phyloP scores from a whole-genome alignment of 169 alveolate species.

The Sarcocystis neurona region DNA sequence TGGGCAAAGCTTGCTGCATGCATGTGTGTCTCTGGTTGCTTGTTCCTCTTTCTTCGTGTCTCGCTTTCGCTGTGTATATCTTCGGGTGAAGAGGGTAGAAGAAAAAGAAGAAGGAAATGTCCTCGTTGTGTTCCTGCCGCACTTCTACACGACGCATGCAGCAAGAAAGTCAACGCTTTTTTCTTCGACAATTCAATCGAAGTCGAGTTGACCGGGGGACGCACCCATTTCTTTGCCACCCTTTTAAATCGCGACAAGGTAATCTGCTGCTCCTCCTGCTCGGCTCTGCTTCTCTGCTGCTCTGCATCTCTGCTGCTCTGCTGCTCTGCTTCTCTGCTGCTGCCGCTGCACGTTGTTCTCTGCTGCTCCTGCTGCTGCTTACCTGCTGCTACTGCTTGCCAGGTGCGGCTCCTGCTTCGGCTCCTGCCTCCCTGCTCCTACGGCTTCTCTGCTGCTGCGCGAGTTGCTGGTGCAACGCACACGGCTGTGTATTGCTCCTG shows the following conservation, averaged over 20 bases:
- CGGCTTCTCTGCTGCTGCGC: background rate
- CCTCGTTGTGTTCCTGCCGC: too few relatives aligned
- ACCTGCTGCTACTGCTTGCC: background rate
- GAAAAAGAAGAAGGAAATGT: too few relatives aligned
- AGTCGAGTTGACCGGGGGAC: conserved; percentile 25
- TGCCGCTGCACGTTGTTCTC: background rate
- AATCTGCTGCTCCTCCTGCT: background rate
- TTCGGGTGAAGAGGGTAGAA: too few relatives aligned
- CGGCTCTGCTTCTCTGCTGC: background rate
- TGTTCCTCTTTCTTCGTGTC: too few relatives aligned
- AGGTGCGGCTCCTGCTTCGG: background rate
- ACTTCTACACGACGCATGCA: conserved; percentile 5
- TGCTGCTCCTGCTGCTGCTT: conserved; percentile 5
- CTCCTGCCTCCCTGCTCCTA: background rate
- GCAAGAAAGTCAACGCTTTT: conserved; percentile 68
- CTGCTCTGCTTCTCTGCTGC: background rate
- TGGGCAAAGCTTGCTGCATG: too few relatives aligned
- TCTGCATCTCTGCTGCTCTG: background rate
- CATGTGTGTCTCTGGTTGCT: too few relatives aligned
- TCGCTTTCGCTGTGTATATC: background rate
- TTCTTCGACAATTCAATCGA: conserved; percentile 70
- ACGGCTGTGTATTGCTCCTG: too few relatives aligned
- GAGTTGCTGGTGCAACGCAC: too few relatives aligned
- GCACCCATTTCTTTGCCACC: conserved; percentile 33
- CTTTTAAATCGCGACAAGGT: conserved; percentile 30